These are phyloP conservation scores for Pholiota adiposa DNA, from an alignment of 1,284 basidiomycete genomes.

Conservation along the genomic window DNA sequence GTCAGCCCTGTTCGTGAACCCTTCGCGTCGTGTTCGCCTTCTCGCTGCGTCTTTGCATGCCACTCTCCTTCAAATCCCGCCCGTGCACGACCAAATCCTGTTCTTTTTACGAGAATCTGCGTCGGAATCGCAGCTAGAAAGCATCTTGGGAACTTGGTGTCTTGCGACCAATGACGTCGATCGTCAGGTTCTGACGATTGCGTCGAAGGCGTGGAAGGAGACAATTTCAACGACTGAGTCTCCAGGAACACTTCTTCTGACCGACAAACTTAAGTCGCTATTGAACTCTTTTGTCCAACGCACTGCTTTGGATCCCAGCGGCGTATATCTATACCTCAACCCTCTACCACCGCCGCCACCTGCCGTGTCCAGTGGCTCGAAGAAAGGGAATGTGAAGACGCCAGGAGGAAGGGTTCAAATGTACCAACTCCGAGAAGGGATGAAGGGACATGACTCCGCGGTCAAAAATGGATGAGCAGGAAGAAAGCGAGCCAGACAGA, in stretches of 20 bases:
- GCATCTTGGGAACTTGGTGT: constrained; percentile 82
- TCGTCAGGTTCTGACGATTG: constrained; percentile 56
- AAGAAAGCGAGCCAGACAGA: constrained; percentile 71
- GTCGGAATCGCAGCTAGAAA: constrained; percentile 61
- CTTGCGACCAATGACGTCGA: constrained; percentile 79
- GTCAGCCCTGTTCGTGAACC: constrained; percentile 80
- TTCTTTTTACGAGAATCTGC: constrained; percentile 63
- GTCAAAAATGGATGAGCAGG: constrained; percentile 55
- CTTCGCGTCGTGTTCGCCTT: constrained; percentile 77
- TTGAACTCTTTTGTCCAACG: constrained; percentile 57
- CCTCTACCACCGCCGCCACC: constrained; percentile 52
- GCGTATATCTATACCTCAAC: constrained; percentile 70
- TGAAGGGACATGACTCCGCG: constrained; percentile 34
- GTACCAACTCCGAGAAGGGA: constrained; percentile 22
- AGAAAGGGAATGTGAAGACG: constrained; percentile 32
- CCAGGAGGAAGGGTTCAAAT: constrained; percentile 34
- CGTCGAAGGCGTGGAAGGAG: constrained; percentile 59
- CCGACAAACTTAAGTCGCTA: constrained; percentile 32
- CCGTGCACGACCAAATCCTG: constrained; percentile 59
- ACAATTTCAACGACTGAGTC: constrained; percentile 32
- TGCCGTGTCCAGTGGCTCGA: constrained; percentile 23
- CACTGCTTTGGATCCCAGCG: constrained; percentile 68
- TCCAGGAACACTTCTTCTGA: constrained; percentile 38
- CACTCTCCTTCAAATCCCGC: constrained; percentile 63
- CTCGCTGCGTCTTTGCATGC: constrained; percentile 74